Evolutionary conservation across 1,139 yeast genomes (phyloP), one percentile per base, ranked within the genome.

Genomic region (Hyphopichia pseudoburtonii): DNA sequence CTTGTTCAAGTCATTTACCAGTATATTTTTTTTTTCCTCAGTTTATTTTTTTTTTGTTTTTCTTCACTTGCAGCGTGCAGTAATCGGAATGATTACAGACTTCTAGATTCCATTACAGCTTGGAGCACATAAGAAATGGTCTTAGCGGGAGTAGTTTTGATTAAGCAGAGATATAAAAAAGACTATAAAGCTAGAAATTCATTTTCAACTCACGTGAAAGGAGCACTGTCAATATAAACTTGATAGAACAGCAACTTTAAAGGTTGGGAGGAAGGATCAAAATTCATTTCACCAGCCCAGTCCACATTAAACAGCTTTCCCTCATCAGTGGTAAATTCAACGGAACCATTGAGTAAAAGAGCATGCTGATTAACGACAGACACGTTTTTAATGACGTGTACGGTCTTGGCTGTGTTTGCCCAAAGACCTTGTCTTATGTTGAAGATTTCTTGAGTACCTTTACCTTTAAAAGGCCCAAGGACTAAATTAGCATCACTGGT

Each of bases 371-470:
- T 28, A 17, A 52, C 41, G 10, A 35, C 37, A 21, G 50, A 52
- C 15, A 56, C 55, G 32, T 52, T 44, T 8, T 39, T 30, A 9
- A 52, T 53, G n/a, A 51, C 52, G 31, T 55, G 61, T 33, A 48
- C 54, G 34, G 60, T 45, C 17, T 44, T 33, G 4, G 50, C 43
- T 8, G 56, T 57, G 18, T 44, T 39, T 14, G 40, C 35, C 62
- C 62, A 56, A 56, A 56, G 53, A 5, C 41, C 48, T 23, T 47
- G 44, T 35, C 62, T 44, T 35, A 52, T 33, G 9, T 36, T 37
- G 1, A 43, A 40, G 11, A 56, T 54, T 24, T 42, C 51, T 11
- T 30, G 34, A 7, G 34, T 39, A 1, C 48, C 51, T 8, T 35
- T 30, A 3, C 42, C 43, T 33, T 38, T 39, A 14, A 35, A 43